Evolutionary conservation across 2,329 filamentous ascomycete genomes (phyloP), one percentile per base, ranked within the genome.

Genomic region (Graphiopsis chlorocephala): DNA sequence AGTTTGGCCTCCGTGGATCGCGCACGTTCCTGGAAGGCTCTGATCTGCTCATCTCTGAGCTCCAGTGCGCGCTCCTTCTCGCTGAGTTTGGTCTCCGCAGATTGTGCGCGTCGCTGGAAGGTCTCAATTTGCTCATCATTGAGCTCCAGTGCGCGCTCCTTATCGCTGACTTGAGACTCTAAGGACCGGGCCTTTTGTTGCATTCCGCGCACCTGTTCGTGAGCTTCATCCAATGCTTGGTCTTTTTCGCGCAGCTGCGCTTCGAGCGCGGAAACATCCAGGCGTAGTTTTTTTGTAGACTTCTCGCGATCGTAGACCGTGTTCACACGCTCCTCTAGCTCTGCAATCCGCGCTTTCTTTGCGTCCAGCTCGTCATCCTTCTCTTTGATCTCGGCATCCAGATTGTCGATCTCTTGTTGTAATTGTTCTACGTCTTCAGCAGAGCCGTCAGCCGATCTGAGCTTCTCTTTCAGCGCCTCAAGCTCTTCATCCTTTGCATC

Each of bases 351-450:
- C 2, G 67, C 68, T 25, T 74, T 67, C 64, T 75, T 76, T 20
- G 67, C 66, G 17, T 72, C 69, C 2, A 77, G 61, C 42, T 74
- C 48, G 83, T 81, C 65, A 84, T 84, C 64, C 82, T 74, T 77
- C 53, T 74, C 72, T 28, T 73, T 80, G 67, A 86, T 84, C 47
- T 84, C 83, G 17, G 83, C 77, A 57, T 88, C 82, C 38, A 77
- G 71, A 28, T 74, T 72, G 15, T 76, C 72, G 17, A 91, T 75
- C 68, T 87, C 83, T 20, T 82, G 81, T 58, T 85, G 85, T 17
- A 92, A 79, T 35, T 86, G 82, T 47, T 89, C 83, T 10, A 89
- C 81, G 53, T 89, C 83, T 26, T 73, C 72, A n/a, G 71, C 69
- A 17, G 73, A 71, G 31, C 69, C 64, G 31, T 72, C 65, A 4